A percentile compares a stretch with the other conserved stretches of the same genome.
Evolutionary conservation across 2,329 filamentous ascomycete species (phyloP).

Genomic region (Fusarium citri): DNA sequence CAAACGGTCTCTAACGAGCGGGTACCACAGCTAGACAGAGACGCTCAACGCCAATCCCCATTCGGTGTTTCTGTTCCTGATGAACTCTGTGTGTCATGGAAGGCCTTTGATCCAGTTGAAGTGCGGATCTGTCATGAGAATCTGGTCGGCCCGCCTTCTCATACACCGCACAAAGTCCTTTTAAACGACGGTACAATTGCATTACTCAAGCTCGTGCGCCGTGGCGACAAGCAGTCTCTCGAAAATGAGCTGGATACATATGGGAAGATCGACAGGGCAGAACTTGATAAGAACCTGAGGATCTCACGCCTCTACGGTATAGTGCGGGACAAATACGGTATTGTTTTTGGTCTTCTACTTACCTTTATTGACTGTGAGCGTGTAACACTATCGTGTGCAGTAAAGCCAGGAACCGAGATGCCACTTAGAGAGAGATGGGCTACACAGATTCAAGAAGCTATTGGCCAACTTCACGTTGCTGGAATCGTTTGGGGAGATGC

Average conservation of each 20-base stretch:
- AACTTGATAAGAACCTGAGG: neutral
- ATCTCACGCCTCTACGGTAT: neutral
- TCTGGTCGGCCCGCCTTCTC: fast-evolving
- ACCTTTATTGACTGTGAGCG: neutral
- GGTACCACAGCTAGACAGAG: neutral
- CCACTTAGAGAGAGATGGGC: neutral
- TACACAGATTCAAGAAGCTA: neutral
- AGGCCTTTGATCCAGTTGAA: neutral
- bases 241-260: neutral
- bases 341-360: neutral
- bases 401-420: neutral
- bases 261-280: neutral
- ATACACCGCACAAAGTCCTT: neutral
- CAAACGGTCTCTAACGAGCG: neutral
- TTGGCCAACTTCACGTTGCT: neutral
- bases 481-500: neutral
- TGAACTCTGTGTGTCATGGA: neutral
- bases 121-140: neutral
- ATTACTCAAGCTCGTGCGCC: neutral
- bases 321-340: neutral
- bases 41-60: neutral
- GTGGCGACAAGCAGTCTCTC: neutral
- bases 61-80: neutral
- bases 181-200: fast-evolving
- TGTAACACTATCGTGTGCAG: neutral